phyloP scores from a whole-genome alignment of 345 rosid genomes.

The rapeseed (Brassica napus) region Da-Ae NC_063438.1:20552501-20553000 shows the following conservation, averaged over 20 bases:
- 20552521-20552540: neutral
- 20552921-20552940: neutral
- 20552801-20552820: conserved; percentile 71
- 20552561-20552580: neutral
- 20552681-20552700: neutral
- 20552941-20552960: neutral
- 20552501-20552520: no score
- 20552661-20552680: neutral
- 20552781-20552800: conserved; percentile 61
- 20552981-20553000: conserved; percentile 39
- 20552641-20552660: neutral
- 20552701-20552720: neutral
- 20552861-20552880: conserved; percentile 57
- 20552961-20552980: neutral
- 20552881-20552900: conserved; percentile 62
- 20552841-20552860: conserved; percentile 63
- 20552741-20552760: neutral
- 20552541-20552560: neutral
- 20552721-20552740: neutral
- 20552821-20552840: conserved; percentile 76
- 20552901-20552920: neutral
- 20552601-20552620: neutral
- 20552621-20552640: neutral
- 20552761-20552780: conserved; percentile 12
- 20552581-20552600: neutral